A percentile compares a stretch with the other conserved stretches of the same genome.
phyloP scores from a whole-genome alignment of 345 rosid species.

The Jatropha curcas region DNA sequence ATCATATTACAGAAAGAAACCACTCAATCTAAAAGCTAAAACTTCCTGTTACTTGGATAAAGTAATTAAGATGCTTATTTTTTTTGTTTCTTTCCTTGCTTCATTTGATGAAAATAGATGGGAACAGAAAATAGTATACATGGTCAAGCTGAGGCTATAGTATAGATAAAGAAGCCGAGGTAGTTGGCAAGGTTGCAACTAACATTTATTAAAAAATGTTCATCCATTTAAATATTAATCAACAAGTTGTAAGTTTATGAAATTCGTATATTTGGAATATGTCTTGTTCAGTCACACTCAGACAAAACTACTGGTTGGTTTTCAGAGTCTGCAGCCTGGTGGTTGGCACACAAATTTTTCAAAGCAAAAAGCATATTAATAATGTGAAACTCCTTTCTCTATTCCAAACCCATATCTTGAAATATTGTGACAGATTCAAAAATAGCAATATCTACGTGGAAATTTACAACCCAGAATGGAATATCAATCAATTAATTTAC shows the following conservation, averaged over 20 bases:
- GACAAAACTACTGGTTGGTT: neutral
- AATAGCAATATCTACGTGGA: neutral
- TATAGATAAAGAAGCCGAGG: neutral
- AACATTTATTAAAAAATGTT: neutral
- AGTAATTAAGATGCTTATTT: too few relatives aligned
- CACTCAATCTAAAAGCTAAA: too few relatives aligned
- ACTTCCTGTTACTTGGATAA: too few relatives aligned
- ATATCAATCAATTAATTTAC: slow-evolving; percentile 2
- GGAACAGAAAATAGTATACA: neutral
- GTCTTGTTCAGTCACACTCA: neutral
- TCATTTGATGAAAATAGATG: neutral
- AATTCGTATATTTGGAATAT: neutral
- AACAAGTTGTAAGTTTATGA: neutral
- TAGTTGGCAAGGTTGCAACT: slow-evolving; percentile 9
- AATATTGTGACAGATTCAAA: neutral
- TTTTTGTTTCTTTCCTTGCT: too few relatives aligned
- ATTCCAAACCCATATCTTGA: neutral
- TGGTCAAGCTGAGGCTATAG: neutral
- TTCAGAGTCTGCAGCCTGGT: neutral
- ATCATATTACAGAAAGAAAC: too few relatives aligned
- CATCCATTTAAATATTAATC: neutral
- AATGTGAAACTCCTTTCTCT: neutral
- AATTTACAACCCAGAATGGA: neutral
- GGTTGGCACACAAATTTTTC: neutral
- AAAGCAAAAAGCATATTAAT: neutral